These are phyloP conservation scores for Cystobasidiaceae sp. DNA, from an alignment of 1,284 basidiomycete species.

Conservation along the genomic window DNA sequence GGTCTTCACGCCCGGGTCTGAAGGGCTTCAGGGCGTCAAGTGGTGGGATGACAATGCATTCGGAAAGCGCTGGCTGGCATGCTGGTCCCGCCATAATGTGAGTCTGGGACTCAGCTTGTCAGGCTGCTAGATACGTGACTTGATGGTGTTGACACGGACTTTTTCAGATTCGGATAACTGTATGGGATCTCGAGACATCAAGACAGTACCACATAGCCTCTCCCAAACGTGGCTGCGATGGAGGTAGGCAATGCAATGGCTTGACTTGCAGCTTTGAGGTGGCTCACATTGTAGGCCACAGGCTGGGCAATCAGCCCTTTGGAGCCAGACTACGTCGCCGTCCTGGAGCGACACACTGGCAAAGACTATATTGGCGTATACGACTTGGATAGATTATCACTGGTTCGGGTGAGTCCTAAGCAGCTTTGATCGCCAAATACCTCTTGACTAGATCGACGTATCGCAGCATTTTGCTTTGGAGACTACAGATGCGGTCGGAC, in stretches of 20 bases:
- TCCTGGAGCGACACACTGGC: slow-evolving; percentile 36
- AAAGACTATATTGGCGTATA: slow-evolving; percentile 39
- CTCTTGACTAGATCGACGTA: background rate
- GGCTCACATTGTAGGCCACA: too few species aligned
- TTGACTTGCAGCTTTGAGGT: too few species aligned
- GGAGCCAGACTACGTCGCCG: slow-evolving; percentile 30
- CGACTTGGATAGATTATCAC: slow-evolving; percentile 17
- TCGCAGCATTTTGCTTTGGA: slow-evolving; percentile 35
- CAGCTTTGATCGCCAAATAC: too few species aligned
- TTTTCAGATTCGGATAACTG: slow-evolving; percentile 35
- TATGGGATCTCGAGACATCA: slow-evolving; percentile 31
- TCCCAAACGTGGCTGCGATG: slow-evolving; percentile 31
- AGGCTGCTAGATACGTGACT: too few species aligned
- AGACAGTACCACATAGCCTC: slow-evolving; percentile 31
- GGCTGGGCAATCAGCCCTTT: slow-evolving; percentile 31
- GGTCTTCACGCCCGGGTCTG: slow-evolving; percentile 4
- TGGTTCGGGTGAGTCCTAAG: slow-evolving; percentile 29
- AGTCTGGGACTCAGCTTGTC: background rate
- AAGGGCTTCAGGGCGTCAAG: slow-evolving; percentile 23
- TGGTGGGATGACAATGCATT: slow-evolving; percentile 10
- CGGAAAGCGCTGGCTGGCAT: slow-evolving; percentile 8
- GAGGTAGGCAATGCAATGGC: too few species aligned
- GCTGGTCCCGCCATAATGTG: slow-evolving; percentile 20
- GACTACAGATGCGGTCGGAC: slow-evolving; percentile 33
- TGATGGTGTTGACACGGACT: background rate